These are phyloP conservation scores for Mytilinidion resinicola DNA, from an alignment of 495 filamentous ascomycete genomes.

Conservation along the genomic window DNA sequence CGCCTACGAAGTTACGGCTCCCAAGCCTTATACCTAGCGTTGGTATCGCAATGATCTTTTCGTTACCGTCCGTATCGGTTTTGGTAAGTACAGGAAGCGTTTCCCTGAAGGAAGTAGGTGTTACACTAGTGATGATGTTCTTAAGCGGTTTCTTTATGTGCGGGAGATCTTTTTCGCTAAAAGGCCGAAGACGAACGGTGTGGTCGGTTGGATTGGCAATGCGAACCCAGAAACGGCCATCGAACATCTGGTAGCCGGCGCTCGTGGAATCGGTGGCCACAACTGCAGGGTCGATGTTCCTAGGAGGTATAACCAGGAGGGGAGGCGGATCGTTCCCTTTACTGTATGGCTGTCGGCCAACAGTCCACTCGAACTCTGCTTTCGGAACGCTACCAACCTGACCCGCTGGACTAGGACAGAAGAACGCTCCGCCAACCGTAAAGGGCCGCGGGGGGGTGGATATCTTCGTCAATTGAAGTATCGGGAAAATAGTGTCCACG, in stretches of 20 bases:
- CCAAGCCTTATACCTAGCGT: constrained; percentile 11
- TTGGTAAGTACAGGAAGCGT: constrained; percentile 21
- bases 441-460: neutral
- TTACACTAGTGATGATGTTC: neutral
- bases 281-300: constrained; percentile 38
- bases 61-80: neutral
- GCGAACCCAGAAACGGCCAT: constrained; percentile 78
- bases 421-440: too few relatives aligned
- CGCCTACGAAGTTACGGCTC: neutral
- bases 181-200: constrained; percentile 3
- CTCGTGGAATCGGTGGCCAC: neutral
- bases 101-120: neutral
- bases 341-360: too few relatives aligned
- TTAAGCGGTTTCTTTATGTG: neutral
- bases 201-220: constrained; percentile 35
- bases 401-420: too few relatives aligned
- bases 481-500: neutral
- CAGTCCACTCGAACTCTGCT: too few relatives aligned
- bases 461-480: neutral
- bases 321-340: too few relatives aligned
- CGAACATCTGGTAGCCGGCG: constrained; percentile 51
- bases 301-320: neutral
- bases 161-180: constrained; percentile 6
- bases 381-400: too few relatives aligned
- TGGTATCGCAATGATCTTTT: constrained; percentile 23